Percentiles rank a stretch among this genome's conserved stretches.
Conservation (phyloP, 352 stramenopile genomes). For the Pseudoperonospora humuli region DNA sequence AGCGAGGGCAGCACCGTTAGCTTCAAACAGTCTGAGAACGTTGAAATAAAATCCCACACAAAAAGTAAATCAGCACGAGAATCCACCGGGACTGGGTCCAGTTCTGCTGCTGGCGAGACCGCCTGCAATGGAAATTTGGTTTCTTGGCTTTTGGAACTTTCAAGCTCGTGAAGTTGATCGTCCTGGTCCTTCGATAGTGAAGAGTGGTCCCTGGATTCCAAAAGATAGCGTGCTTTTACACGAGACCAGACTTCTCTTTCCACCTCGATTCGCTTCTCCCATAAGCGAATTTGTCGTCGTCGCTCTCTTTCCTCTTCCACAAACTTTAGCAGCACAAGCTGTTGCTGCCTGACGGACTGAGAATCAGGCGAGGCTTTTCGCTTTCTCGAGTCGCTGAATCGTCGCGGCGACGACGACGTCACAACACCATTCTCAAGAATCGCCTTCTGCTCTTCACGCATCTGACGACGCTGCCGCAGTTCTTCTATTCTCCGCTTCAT, state of each 20-base stretch:
- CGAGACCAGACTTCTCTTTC: slow-evolving; percentile 47
- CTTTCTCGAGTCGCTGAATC: slow-evolving; percentile 16
- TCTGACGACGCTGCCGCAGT: slow-evolving; percentile 46
- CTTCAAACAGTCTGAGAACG: slow-evolving; percentile 58
- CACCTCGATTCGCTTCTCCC: slow-evolving; percentile 40
- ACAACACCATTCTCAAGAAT: slow-evolving; percentile 72
- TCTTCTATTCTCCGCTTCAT: slow-evolving; percentile 77
- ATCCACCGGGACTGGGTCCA: slow-evolving; percentile 35
- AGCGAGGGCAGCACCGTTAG: slow-evolving; percentile 46
- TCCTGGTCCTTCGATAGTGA: background rate
- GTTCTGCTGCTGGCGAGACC: slow-evolving; percentile 25
- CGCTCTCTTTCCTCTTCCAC: slow-evolving; percentile 60
- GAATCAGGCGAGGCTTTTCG: slow-evolving; percentile 15
- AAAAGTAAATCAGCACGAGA: slow-evolving; percentile 55
- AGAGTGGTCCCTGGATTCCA: slow-evolving; percentile 5
- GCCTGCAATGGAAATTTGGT: slow-evolving; percentile 29
- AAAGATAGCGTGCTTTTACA: slow-evolving; percentile 39
- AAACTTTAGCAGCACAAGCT: slow-evolving; percentile 55
- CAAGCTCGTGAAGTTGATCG: background rate
- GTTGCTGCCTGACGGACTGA: slow-evolving; percentile 34
- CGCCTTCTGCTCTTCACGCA: slow-evolving; percentile 60
- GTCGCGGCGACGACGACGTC: slow-evolving; percentile 29
- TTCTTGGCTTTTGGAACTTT: background rate
- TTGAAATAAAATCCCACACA: slow-evolving; percentile 70
- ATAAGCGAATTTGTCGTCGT: slow-evolving; percentile 43